Conservation (phyloP, 768 basidiomycete species). For the Myochromella boudieri region DNA sequence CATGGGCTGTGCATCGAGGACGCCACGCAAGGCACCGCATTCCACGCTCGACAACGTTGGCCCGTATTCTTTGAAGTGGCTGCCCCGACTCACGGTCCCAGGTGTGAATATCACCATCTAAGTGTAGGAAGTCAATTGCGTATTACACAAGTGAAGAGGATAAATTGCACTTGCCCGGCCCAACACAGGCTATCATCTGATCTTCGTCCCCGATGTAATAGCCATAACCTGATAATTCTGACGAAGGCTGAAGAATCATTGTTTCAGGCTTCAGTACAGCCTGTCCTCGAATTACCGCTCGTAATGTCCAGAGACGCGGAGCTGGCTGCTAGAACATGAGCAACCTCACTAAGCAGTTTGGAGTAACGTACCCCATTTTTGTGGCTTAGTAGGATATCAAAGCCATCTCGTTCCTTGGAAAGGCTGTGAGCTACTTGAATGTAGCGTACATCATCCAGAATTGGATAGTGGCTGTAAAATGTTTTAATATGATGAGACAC, state of each 20-base stretch:
- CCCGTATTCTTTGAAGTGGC: slow-evolving; percentile 1
- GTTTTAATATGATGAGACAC: neutral
- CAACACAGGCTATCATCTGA: slow-evolving; percentile 11
- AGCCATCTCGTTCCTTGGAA: slow-evolving; percentile 2
- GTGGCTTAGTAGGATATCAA: slow-evolving; percentile 11
- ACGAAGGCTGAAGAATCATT: neutral
- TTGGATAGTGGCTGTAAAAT: slow-evolving; percentile 6
- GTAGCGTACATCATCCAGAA: slow-evolving; percentile 12
- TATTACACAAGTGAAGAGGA: neutral
- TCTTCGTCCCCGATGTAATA: slow-evolving; percentile 12
- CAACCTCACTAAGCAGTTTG: neutral
- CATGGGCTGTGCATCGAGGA: neutral
- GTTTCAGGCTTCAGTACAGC: neutral
- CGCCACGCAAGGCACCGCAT: slow-evolving; percentile 13
- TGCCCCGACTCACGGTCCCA: slow-evolving; percentile 9
- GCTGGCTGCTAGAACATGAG: neutral
- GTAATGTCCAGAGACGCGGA: slow-evolving; percentile 11
- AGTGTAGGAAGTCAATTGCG: neutral
- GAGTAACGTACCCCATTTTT: slow-evolving; percentile 7
- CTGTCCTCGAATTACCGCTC: neutral
- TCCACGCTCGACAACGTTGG: slow-evolving; percentile 4
- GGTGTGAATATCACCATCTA: slow-evolving; percentile 11
- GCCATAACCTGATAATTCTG: neutral
- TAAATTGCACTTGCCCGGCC: neutral
- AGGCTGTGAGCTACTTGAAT: slow-evolving; percentile 1